phyloP scores from a whole-genome alignment of 352 stramenopile species.

The Peronosclerospora sorghi region DNA sequence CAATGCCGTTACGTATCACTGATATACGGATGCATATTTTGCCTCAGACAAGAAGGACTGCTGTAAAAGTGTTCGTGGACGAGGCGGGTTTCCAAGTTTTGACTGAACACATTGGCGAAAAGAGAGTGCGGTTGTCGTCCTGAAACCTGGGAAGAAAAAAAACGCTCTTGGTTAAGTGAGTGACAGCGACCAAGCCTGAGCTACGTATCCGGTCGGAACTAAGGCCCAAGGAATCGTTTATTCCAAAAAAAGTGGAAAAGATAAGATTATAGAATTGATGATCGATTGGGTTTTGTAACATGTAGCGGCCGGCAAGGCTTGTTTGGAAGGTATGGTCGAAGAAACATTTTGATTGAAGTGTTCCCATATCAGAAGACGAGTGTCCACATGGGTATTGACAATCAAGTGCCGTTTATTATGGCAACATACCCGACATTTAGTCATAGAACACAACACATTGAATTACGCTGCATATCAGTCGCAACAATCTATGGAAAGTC shows the following conservation, averaged over 20 bases:
- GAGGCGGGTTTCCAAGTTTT: no score
- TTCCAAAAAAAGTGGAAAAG: neutral
- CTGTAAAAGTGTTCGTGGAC: no score
- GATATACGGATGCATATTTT: no score
- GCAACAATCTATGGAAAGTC: neutral
- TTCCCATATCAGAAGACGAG: neutral
- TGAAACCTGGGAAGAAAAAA: no score
- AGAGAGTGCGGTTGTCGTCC: no score
- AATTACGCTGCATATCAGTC: neutral
- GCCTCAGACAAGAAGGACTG: no score
- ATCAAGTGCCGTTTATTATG: neutral
- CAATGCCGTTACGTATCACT: no score
- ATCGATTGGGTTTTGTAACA: slow-evolving; percentile 1
- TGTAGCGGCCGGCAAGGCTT: neutral
- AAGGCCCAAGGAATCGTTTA: slow-evolving; percentile 3
- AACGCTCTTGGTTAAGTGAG: no score
- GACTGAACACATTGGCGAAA: no score
- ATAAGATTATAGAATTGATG: neutral
- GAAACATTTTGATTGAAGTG: neutral
- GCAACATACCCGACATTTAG: neutral
- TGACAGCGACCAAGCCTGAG: no score
- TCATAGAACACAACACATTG: neutral
- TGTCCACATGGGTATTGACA: neutral
- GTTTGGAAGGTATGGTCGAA: neutral
- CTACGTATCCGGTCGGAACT: neutral